phyloP scores from a whole-genome alignment of 805 yeast species.

The Saturnispora galanensis region DNA sequence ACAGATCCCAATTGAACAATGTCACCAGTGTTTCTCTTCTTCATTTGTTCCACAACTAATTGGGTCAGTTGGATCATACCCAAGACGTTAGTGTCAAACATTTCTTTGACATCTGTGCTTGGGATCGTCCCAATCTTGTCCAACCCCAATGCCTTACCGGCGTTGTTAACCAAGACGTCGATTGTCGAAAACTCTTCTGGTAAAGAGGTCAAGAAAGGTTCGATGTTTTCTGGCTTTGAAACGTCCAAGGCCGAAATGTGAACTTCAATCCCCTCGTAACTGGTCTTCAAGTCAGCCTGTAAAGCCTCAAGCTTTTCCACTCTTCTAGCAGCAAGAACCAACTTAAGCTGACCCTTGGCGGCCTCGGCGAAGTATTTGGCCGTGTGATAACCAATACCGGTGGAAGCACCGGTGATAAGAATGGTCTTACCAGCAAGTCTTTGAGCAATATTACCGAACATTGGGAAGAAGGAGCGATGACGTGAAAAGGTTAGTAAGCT shows the following conservation, averaged over 20 bases:
- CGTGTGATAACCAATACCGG: slow-evolving; percentile 92
- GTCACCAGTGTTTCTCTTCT: slow-evolving; percentile 60
- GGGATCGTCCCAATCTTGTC: slow-evolving; percentile 65
- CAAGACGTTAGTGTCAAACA: slow-evolving; percentile 81
- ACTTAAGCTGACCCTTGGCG: slow-evolving; percentile 38
- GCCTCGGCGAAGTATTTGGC: slow-evolving; percentile 76
- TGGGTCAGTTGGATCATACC: slow-evolving; percentile 83
- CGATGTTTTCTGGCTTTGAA: slow-evolving; percentile 36
- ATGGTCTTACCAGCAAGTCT: slow-evolving; percentile 72
- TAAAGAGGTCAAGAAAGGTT: slow-evolving; percentile 32
- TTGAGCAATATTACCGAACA: slow-evolving; percentile 52
- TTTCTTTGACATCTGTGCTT: slow-evolving; percentile 54
- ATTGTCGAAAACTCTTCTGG: slow-evolving; percentile 45
- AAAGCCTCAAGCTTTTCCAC: slow-evolving; percentile 34
- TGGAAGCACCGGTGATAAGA: slow-evolving; percentile 91
- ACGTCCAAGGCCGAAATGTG: slow-evolving; percentile 30
- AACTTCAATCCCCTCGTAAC: slow-evolving; percentile 29
- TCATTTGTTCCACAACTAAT: slow-evolving; percentile 61
- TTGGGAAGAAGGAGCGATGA: slow-evolving; percentile 4
- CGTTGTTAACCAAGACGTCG: slow-evolving; percentile 63
- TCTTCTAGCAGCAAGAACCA: slow-evolving; percentile 46
- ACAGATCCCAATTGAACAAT: slow-evolving; percentile 68
- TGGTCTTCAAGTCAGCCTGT: slow-evolving; percentile 26
- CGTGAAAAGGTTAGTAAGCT: neutral
- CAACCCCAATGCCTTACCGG: slow-evolving; percentile 73